These are phyloP conservation scores for Cicer yamashitae DNA, from an alignment of 306 rosid genomes.

Conservation along the genomic window DNA sequence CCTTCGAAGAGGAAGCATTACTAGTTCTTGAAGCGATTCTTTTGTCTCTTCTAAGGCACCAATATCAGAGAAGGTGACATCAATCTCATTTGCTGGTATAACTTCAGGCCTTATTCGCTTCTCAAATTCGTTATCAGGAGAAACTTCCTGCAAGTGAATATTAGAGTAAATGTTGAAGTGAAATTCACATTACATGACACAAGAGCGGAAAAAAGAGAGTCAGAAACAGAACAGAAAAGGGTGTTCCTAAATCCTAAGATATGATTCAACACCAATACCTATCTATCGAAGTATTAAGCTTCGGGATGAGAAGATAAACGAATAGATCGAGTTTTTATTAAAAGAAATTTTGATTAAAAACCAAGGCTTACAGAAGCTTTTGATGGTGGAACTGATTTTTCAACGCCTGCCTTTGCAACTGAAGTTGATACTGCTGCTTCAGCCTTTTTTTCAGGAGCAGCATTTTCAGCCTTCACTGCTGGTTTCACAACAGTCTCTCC, in stretches of 20 bases:
- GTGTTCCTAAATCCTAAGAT: background rate
- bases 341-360: background rate
- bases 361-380: conserved; percentile 63
- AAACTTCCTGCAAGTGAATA: conserved; percentile 64
- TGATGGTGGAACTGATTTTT: conserved; percentile 54
- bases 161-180: conserved; percentile 25
- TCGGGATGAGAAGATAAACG: background rate
- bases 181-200: background rate
- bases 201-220: background rate
- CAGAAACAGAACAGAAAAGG: background rate
- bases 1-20: conserved; percentile 93
- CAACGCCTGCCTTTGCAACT: conserved; percentile 52
- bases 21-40: conserved; percentile 97
- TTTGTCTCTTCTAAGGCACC: conserved; percentile 90
- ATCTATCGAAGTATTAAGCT: background rate
- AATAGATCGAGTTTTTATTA: background rate
- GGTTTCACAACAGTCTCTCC: conserved; percentile 51
- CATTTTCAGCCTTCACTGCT: conserved; percentile 58
- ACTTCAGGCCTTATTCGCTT: conserved; percentile 96
- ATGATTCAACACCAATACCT: background rate
- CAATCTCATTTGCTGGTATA: conserved; percentile 82
- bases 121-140: conserved; percentile 92
- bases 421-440: conserved; percentile 56
- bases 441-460: conserved; percentile 54
- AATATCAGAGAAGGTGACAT: conserved; percentile 80